phyloP scores from a whole-genome alignment of 2,329 filamentous ascomycete genomes.

The Pyricularia sp. region DNA sequence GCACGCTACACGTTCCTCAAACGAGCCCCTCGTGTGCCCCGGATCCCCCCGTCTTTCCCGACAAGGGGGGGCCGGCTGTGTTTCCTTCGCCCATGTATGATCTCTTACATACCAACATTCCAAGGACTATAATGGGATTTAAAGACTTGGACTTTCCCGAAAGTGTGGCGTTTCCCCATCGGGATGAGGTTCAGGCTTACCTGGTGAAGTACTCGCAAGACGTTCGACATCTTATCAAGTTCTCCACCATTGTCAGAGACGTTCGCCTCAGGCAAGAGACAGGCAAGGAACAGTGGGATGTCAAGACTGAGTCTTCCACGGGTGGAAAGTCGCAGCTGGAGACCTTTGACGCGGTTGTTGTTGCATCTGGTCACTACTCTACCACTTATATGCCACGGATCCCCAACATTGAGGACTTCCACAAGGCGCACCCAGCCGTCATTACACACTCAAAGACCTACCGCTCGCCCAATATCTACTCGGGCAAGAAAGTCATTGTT shows the following conservation, averaged over 20 bases:
- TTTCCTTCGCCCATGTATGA: slow-evolving; percentile 85
- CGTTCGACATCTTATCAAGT: slow-evolving; percentile 56
- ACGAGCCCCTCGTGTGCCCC: slow-evolving; percentile 52
- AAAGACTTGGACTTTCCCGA: slow-evolving; percentile 58
- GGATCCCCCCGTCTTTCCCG: slow-evolving; percentile 51
- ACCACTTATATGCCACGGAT: slow-evolving; percentile 59
- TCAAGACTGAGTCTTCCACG: slow-evolving; percentile 37
- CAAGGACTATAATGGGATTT: slow-evolving; percentile 70
- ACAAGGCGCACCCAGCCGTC: slow-evolving; percentile 44
- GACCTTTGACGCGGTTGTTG: slow-evolving; percentile 64
- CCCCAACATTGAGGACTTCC: slow-evolving; percentile 49
- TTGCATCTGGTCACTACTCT: slow-evolving; percentile 68
- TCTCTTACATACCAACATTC: slow-evolving; percentile 77
- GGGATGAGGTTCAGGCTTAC: slow-evolving; percentile 64
- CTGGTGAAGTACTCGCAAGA: slow-evolving; percentile 62
- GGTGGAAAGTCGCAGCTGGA: slow-evolving; percentile 15
- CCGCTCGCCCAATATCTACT: slow-evolving; percentile 53
- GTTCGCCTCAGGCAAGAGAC: slow-evolving; percentile 31
- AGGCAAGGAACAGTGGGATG: slow-evolving; percentile 46
- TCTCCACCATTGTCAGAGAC: slow-evolving; percentile 61
- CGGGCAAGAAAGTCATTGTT: slow-evolving; percentile 65
- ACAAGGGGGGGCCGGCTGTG: slow-evolving; percentile 32
- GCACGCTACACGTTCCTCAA: slow-evolving; percentile 52
- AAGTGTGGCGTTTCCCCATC: slow-evolving; percentile 61
- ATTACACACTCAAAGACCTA: slow-evolving; percentile 77